phyloP scores from a whole-genome alignment of 1,139 yeast species.

The Blastobotrys buckinghamii region DNA sequence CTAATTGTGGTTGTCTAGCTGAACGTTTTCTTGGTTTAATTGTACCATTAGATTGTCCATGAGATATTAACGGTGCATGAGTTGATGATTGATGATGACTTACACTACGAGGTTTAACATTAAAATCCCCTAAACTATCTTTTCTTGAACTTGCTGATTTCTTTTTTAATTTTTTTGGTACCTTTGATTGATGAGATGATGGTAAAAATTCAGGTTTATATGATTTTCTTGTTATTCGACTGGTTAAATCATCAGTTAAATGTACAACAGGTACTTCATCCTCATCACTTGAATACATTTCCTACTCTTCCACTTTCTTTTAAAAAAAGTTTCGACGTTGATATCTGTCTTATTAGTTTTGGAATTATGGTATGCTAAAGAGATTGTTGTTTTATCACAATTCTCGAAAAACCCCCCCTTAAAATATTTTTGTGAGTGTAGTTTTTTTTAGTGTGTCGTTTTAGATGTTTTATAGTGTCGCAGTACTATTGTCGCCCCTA shows the following conservation, averaged over 20 bases:
- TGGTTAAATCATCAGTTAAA: constrained; percentile 3
- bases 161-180: background rate
- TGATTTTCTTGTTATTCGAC: background rate
- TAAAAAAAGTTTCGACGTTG: no score
- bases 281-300: constrained; percentile 13
- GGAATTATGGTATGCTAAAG: no score
- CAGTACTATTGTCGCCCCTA: no score
- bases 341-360: no score
- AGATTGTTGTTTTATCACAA: no score
- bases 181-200: background rate
- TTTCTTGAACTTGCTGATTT: background rate
- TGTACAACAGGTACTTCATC: constrained; percentile 19
- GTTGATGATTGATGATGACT: no score
- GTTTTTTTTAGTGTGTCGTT: no score
- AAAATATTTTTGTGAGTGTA: no score
- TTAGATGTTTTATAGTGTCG: no score
- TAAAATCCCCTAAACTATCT: background rate
- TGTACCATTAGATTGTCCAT: background rate
- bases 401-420: no score
- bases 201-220: background rate
- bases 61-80: background rate
- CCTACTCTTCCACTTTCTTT: background rate
- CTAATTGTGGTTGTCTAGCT: background rate
- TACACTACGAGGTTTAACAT: background rate
- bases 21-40: background rate